Evolutionary conservation across 2,329 filamentous ascomycete species (phyloP), one percentile per base, ranked within the genome.

Genomic region (Trichothecium roseum): DNA sequence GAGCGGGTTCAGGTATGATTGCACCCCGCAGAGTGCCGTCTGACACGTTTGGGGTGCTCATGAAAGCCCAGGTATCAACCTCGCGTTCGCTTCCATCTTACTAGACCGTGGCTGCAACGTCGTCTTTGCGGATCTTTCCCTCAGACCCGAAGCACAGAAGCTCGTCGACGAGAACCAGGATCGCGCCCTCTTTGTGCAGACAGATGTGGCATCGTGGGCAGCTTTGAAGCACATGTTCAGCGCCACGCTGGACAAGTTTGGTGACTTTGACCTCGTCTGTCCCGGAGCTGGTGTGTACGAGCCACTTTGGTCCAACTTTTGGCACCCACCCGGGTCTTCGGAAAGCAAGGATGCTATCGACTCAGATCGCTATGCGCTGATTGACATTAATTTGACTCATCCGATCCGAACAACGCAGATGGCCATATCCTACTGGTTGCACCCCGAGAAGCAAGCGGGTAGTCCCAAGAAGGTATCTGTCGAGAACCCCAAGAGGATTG

Each of bases 251-350:
- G 16, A 39, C 2, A 51, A 59, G 18, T 66, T 67, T 34, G 57
- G 57, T 0, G 45, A 43, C 3, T 52, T 62, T 39, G 60, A 63
- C 32, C 55, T 69, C 17, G 47, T 68, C 4, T 66, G 62, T 27
- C 62, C 65, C 0, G 63, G 64, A 1, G 65, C 65, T 0, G 65
- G 65, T 18, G 50, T 69, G 4, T 69, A 62, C 34, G 66, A 68
- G 40, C 66, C 64, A 43, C 42, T 49, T 5, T 63, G 53, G 54
- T 60, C 58, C 12, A 56, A 45, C 45, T 64, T 64, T 34, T 64
- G 61, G 61, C 51, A 55, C 24, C 60, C 60, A 2, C 61, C 61
- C 0, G 61, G 58, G 1, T 55, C 57, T 0, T 13, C 44, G 0
- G 50, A 52, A 33, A 56, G 54, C 37, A 47, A 40, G 2, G 60